Base-by-base conservation (phyloP, 2,329 filamentous ascomycete species). In the Sporothrix mexicana region DNA sequence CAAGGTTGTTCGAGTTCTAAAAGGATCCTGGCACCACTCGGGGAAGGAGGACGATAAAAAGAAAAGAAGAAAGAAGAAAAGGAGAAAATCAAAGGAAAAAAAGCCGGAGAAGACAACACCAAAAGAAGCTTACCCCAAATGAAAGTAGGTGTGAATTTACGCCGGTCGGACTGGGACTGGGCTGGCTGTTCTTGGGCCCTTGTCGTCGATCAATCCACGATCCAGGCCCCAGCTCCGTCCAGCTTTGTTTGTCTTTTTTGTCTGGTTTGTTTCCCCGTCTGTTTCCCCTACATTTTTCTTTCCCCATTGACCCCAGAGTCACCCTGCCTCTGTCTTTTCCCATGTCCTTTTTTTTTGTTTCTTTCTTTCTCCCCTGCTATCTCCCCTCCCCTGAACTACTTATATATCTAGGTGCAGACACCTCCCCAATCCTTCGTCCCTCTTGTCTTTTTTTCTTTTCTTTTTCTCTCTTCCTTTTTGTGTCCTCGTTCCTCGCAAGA, bases 201-300 rank as follows among this genome's bases (percentile, higher is more conserved):
- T 36, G 66, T 51, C 30, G 66, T 41, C 66, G 66, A 69, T 69
- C 47, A 36, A 64, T 45, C 59, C 59, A 69, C 66, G 49, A 68
- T 67, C 66, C 25, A 51, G 47, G 66, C 47, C 30, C 20, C 66
- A 53, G 25, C 47, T 68, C 15, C 45, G 23, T 20, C 23, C 30
- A 15, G 13, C 30, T 36, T 36, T 36, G 30, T 36, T 36, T 36
- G 30, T 36, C 30, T 36, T 36, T 36, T 36, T 36, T 36, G 30
- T 36, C n/a, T n/a, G n/a, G n/a, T n/a, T n/a, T n/a, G n/a, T 47
- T 47, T 20, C 51, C 55, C 55, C 55, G 6, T 12, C 23, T 30
- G 43, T 45, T 45, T 45, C n/a, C n/a, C n/a, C n/a, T n/a, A n/a
- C n/a, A n/a, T 45, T 6, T 17, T 17, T n/a, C 49, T 12, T 13